A percentile compares a stretch with the other conserved stretches of the same genome.
Evolutionary conservation across 2,329 filamentous ascomycete species (phyloP).

Genomic region (Dothistroma pini): DNA sequence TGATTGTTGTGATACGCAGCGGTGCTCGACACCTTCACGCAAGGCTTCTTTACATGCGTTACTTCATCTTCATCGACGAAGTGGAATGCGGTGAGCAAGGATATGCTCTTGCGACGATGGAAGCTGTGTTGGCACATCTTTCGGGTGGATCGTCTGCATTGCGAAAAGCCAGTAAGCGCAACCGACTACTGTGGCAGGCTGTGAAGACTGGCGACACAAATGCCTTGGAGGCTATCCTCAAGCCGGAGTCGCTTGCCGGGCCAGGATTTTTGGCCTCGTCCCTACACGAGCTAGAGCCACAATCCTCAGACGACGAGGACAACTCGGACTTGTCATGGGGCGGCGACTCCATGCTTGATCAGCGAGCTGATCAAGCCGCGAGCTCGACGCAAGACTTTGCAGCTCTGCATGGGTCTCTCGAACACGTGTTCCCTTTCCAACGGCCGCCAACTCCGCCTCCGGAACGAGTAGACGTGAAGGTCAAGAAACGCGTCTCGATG

Average conservation of each 20-base stretch:
- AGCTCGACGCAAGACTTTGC: slow-evolving; percentile 27
- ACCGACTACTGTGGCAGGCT: slow-evolving; percentile 84
- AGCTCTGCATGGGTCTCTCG: slow-evolving; percentile 50
- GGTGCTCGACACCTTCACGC: slow-evolving; percentile 85
- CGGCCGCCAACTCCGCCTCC: slow-evolving; percentile 51
- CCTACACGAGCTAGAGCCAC: slow-evolving; percentile 16
- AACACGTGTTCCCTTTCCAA: slow-evolving; percentile 92
- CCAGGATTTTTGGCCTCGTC: slow-evolving; percentile 21
- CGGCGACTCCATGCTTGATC: not conserved
- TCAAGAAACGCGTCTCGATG: slow-evolving; percentile 78
- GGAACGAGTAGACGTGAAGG: slow-evolving; percentile 48
- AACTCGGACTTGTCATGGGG: slow-evolving; percentile 11
- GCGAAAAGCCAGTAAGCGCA: slow-evolving; percentile 78
- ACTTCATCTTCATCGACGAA: slow-evolving; percentile 97
- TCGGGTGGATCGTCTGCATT: slow-evolving; percentile 76
- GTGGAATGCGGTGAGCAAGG: slow-evolving; percentile 95
- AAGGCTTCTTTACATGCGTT: slow-evolving; percentile 87
- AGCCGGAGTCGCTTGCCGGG: slow-evolving; percentile 49
- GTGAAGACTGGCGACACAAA: slow-evolving; percentile 71
- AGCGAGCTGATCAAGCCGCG: not conserved
- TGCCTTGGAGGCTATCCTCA: slow-evolving; percentile 73
- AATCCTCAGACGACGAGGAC: slow-evolving; percentile 24
- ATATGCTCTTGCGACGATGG: slow-evolving; percentile 92
- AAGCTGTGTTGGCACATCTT: slow-evolving; percentile 88
- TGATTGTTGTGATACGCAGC: slow-evolving; percentile 89